Conservation (phyloP, 306 rosid species). For the Notholithocarpus densiflorus region DNA sequence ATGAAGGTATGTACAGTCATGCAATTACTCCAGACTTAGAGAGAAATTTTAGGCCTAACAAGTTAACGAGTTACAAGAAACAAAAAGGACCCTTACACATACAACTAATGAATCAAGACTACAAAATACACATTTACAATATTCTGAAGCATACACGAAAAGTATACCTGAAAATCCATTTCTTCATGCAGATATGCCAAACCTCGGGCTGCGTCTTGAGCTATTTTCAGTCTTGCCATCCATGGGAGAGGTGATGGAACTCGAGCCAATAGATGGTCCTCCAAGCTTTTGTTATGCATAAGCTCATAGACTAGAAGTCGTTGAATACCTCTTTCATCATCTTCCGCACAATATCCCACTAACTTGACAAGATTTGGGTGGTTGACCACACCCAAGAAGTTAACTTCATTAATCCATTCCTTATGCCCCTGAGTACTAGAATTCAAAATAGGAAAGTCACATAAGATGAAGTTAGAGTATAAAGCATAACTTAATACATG, state of each 20-base stretch:
- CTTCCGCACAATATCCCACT: slow-evolving; percentile 95
- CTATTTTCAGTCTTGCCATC: slow-evolving; percentile 68
- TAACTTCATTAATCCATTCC: slow-evolving; percentile 97
- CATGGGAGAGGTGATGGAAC: slow-evolving; percentile 60
- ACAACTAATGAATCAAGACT: not conserved
- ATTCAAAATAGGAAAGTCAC: slow-evolving; percentile 21
- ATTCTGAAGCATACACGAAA: not conserved
- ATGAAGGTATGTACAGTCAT: not conserved
- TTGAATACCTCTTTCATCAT: slow-evolving; percentile 98
- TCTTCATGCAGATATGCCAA: slow-evolving; percentile 93
- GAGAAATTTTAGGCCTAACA: not conserved
- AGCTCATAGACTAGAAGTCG: slow-evolving; percentile 89
- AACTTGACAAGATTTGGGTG: slow-evolving; percentile 86
- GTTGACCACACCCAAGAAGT: slow-evolving; percentile 80
- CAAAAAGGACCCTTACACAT: not conserved
- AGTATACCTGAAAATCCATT: slow-evolving; percentile 92
- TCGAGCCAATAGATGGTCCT: slow-evolving; percentile 82
- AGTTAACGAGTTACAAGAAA: not conserved
- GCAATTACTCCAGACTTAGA: slow-evolving; percentile 1
- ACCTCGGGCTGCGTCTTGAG: slow-evolving; percentile 88
- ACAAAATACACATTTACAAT: not conserved
- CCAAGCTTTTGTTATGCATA: slow-evolving; percentile 82
- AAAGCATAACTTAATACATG: not conserved
- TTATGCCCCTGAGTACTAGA: slow-evolving; percentile 89
- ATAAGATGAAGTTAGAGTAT: slow-evolving; percentile 4